These are phyloP conservation scores for Sphaerosporella brunnea DNA, from an alignment of 495 filamentous ascomycete genomes.

Conservation along the genomic window DNA sequence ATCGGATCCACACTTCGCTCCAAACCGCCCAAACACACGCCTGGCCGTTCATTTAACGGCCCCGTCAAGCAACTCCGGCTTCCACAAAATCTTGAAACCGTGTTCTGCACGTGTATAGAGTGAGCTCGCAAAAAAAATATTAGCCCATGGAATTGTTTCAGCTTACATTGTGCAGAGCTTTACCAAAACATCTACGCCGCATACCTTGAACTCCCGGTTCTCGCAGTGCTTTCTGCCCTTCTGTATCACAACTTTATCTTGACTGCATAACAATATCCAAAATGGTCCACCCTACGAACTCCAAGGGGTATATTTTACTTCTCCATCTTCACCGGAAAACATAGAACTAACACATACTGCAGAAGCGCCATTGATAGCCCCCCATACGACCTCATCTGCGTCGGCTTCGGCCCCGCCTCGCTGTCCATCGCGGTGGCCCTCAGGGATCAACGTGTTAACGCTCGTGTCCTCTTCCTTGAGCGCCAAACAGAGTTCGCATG, in stretches of 20 bases:
- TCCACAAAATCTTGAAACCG: background rate
- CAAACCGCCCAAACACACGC: too few species aligned
- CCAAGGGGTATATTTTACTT: background rate
- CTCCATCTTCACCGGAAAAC: background rate
- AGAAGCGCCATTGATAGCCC: background rate
- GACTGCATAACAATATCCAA: background rate
- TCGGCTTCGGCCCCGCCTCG: slow-evolving; percentile 86
- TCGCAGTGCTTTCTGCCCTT: too few species aligned
- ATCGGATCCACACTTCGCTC: too few species aligned
- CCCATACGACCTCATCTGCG: slow-evolving; percentile 61
- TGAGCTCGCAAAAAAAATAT: too few species aligned
- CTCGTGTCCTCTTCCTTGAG: slow-evolving; percentile 62
- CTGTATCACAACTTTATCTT: background rate
- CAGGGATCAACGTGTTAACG: slow-evolving; percentile 42
- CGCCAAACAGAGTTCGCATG: slow-evolving; percentile 67
- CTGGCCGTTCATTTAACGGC: too few species aligned
- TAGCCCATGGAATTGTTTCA: too few species aligned
- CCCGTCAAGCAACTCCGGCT: background rate
- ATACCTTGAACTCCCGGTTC: background rate
- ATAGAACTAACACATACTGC: background rate
- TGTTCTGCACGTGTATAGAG: background rate
- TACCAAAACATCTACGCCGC: slow-evolving; percentile 2
- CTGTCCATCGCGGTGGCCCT: slow-evolving; percentile 78
- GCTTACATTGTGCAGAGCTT: background rate
- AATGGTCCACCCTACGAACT: background rate